Conservation (phyloP, 2,329 filamentous ascomycete species). For the Diaporthe caulivora region DNA sequence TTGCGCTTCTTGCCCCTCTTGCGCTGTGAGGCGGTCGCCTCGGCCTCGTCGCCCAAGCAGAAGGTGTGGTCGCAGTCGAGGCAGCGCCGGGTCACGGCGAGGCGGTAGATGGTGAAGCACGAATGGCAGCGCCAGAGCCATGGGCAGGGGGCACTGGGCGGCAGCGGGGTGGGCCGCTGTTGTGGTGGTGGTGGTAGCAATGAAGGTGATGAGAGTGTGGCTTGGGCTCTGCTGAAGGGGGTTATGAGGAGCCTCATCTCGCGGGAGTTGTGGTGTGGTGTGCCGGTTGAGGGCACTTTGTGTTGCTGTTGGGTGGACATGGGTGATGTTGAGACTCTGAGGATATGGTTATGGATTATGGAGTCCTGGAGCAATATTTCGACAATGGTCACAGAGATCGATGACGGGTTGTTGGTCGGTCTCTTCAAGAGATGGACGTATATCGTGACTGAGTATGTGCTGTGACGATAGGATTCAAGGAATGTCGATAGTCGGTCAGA, state of each 20-base stretch:
- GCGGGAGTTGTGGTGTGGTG: not conserved
- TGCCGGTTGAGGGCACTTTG: not conserved
- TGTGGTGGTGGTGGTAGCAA: not conserved
- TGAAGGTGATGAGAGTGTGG: constrained; percentile 36
- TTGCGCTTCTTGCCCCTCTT: constrained; percentile 28
- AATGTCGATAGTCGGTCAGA: not conserved
- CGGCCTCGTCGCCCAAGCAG: constrained; percentile 45
- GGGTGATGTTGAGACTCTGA: not conserved
- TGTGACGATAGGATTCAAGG: not conserved
- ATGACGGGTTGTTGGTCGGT: not conserved
- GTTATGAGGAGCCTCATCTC: not conserved
- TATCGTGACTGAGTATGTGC: not conserved
- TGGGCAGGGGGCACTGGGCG: constrained; percentile 37
- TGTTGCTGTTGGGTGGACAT: not conserved
- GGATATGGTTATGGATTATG: no score
- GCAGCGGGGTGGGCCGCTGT: no score
- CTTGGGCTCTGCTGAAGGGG: constrained; percentile 10
- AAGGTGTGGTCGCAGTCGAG: constrained; percentile 54
- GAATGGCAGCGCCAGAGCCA: constrained; percentile 52
- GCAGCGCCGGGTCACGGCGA: constrained; percentile 52
- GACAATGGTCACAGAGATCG: not conserved
- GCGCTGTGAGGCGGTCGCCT: constrained; percentile 31
- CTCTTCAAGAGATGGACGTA: not conserved
- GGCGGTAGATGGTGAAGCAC: constrained; percentile 46
- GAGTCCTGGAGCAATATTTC: no score